A percentile compares a stretch with the other conserved stretches of the same genome.
Conservation (phyloP, 169 alveolate species). For the Plasmodium cynomolgi region DNA sequence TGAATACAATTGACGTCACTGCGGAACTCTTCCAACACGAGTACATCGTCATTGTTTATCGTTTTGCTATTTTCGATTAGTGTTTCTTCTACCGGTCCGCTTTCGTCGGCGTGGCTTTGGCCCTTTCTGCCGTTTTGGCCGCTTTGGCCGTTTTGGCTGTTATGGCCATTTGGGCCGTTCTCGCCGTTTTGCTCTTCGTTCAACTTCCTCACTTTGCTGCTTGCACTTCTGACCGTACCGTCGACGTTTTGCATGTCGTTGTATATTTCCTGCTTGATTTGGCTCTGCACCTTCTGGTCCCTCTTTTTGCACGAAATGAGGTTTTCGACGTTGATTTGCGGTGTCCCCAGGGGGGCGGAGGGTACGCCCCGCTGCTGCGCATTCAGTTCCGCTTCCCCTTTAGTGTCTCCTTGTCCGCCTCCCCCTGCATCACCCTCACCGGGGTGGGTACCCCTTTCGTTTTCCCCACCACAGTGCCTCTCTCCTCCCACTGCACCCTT, state of each 20-base stretch:
- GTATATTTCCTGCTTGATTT: constrained; percentile 58
- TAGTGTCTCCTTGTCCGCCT: not conserved
- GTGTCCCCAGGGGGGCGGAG: not conserved
- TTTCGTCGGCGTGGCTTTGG: not conserved
- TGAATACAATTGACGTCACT: constrained; percentile 72
- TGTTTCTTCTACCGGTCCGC: constrained; percentile 26
- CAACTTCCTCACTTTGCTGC: constrained; percentile 26
- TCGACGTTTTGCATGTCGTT: constrained; percentile 18
- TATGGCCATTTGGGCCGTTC: too few relatives aligned
- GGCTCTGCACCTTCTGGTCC: constrained; percentile 22
- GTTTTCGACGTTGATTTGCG: constrained; percentile 42
- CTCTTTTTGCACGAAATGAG: constrained; percentile 17
- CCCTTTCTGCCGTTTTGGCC: not conserved
- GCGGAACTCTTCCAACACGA: constrained; percentile 70
- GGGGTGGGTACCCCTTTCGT: not conserved
- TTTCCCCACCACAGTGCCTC: not conserved
- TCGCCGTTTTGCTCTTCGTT: not conserved
- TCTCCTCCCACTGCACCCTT: not conserved
- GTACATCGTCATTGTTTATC: constrained; percentile 66
- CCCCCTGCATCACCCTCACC: not conserved
- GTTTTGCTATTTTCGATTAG: constrained; percentile 68
- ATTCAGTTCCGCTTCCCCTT: not conserved
- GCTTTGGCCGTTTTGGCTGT: too few relatives aligned
- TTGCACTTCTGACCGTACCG: constrained; percentile 5
- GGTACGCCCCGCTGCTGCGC: not conserved